These are phyloP conservation scores for Huiozyma naganishii DNA, from an alignment of 805 yeast species.

Conservation along the genomic window DNA sequence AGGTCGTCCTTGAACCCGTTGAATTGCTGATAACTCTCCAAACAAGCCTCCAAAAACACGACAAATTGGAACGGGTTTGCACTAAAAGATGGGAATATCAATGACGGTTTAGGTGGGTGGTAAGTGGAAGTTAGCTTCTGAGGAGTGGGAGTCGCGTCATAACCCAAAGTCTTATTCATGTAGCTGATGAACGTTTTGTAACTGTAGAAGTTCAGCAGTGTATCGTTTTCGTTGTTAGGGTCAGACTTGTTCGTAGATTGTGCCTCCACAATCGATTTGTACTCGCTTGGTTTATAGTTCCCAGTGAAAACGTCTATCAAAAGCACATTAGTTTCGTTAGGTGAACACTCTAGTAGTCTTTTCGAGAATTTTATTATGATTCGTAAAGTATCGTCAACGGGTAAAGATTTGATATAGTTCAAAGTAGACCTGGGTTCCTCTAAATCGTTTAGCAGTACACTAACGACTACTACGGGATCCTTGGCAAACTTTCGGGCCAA, in stretches of 20 bases:
- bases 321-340: constrained; percentile 72
- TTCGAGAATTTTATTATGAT: constrained; percentile 61
- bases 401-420: constrained; percentile 52
- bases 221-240: constrained; percentile 3
- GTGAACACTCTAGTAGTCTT: constrained; percentile 50
- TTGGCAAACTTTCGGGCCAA: constrained; percentile 56
- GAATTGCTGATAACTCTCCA: constrained; percentile 64
- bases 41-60: constrained; percentile 83
- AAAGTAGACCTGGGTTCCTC: constrained; percentile 50
- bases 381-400: constrained; percentile 67
- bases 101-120: constrained; percentile 81
- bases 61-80: constrained; percentile 82
- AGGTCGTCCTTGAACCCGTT: constrained; percentile 62
- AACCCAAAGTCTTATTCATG: constrained; percentile 29
- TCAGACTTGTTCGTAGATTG: constrained; percentile 1
- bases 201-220: constrained; percentile 35
- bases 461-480: constrained; percentile 66
- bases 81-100: constrained; percentile 80
- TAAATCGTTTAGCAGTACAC: constrained; percentile 58
- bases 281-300: constrained; percentile 42
- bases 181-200: constrained; percentile 50
- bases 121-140: constrained; percentile 41
- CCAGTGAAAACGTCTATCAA: constrained; percentile 87
- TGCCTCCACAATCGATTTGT: constrained; percentile 2
- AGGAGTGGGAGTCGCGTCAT: neutral